Conservation (phyloP, 2,329 filamentous ascomycete genomes). For the Diaporthe helianthi region DNA sequence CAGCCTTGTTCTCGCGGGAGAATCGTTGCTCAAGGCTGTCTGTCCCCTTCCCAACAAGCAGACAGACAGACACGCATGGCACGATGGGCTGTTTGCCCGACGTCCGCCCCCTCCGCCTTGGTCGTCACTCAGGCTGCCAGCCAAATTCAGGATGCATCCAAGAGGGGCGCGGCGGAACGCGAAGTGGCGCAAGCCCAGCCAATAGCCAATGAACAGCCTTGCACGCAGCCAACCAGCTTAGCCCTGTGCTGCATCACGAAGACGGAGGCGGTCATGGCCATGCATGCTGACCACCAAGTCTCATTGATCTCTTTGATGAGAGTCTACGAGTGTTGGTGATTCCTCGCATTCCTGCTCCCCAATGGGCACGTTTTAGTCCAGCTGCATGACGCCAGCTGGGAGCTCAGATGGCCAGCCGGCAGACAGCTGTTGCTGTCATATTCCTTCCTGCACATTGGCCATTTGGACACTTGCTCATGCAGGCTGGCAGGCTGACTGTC, state of each 20-base stretch:
- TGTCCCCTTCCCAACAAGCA: neutral
- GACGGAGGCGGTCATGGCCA: conserved; percentile 5
- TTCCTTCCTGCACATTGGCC: neutral
- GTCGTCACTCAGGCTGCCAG: neutral
- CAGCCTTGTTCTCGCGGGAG: neutral
- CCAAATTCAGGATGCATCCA: conserved; percentile 1
- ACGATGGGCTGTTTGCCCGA: neutral
- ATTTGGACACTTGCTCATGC: neutral
- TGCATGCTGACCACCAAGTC: conserved; percentile 10
- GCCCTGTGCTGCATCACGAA: conserved; percentile 16
- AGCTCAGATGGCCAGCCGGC: neutral
- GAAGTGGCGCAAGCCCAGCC: conserved; percentile 22
- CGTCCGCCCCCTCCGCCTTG: neutral
- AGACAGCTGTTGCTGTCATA: neutral
- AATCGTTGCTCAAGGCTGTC: neutral
- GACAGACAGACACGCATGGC: neutral
- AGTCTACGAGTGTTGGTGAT: neutral
- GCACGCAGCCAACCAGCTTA: neutral
- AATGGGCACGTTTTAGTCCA: neutral
- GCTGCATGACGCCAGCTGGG: conserved; percentile 1
- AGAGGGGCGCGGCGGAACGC: conserved; percentile 17
- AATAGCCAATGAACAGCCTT: conserved; percentile 6
- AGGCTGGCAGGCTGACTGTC: conserved; percentile 2
- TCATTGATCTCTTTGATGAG: neutral
- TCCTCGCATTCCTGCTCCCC: neutral